Evolutionary conservation across 179 eudicot genomes (phyloP).

Genomic region (Heliamphora pulchella): DNA sequence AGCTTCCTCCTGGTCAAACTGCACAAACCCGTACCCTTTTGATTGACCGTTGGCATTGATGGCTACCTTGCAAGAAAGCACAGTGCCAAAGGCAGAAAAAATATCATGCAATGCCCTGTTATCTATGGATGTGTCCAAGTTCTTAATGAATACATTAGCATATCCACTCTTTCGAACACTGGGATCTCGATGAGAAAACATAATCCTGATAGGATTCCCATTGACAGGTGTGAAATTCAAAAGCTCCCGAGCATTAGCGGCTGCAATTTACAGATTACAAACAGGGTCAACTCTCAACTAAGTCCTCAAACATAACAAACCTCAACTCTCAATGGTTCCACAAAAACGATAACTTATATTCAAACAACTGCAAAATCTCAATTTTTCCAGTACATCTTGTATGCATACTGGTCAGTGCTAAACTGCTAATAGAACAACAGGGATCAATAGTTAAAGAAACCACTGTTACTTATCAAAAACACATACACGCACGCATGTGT

Average conservation of each 20-base stretch:
- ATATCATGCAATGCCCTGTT: conserved; percentile 46
- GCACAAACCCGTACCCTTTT: conserved; percentile 63
- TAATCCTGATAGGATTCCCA: conserved; percentile 58
- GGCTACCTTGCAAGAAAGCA: conserved; percentile 68
- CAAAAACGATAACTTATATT: not conserved
- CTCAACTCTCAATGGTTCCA: not conserved
- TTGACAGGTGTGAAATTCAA: conserved; percentile 51
- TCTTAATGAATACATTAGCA: conserved; percentile 63
- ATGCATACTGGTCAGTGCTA: not conserved
- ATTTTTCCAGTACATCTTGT: not conserved
- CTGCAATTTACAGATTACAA: conserved; percentile 29
- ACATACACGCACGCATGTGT: too few species aligned
- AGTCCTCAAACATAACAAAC: not conserved
- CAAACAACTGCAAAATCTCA: not conserved
- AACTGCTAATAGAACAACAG: not conserved
- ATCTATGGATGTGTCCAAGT: conserved; percentile 49
- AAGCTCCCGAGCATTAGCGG: conserved; percentile 45
- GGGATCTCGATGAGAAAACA: conserved; percentile 70
- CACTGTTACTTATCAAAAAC: too few species aligned
- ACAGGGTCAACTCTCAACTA: not conserved
- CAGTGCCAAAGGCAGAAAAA: conserved; percentile 50
- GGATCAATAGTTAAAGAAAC: not conserved
- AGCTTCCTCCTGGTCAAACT: conserved; percentile 46
- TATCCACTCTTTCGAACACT: conserved; percentile 53
- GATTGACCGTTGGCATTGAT: conserved; percentile 42